Evolutionary conservation across 2,329 filamentous ascomycete genomes (phyloP), one percentile per base, ranked within the genome.

Genomic region (Pseudogymnoascus sp.): DNA sequence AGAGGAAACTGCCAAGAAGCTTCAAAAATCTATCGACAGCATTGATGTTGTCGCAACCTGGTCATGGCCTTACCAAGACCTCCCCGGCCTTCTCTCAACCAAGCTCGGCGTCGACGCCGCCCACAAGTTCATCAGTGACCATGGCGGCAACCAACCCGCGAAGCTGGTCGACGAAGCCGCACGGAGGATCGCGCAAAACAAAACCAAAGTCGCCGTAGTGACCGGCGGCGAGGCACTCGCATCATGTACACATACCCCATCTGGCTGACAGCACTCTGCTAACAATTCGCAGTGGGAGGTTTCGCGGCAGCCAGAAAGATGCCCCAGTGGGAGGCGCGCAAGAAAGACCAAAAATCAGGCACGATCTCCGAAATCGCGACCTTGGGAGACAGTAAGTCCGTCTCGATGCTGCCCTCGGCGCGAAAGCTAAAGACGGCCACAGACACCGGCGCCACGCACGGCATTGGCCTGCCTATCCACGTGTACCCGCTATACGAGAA

Each of bases 401-500:
- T 1, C 11, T 10, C 10, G 17, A 66, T 37, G 63, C 37, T 37
- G 29, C 37, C 59, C 35, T 37, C 39, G 61, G 58, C 59, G 24
- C 26, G 40, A 29, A 29, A 60, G 65, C 6, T 65, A 64, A 9
- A 24, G 26, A 0, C 57, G 6, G 39, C 63, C 5, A 41, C 11
- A 85, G 82, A 81, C 66, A 68, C 83, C 10, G 84, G 83, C 1
- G 77, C 79, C 1, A 73, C 74, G 2, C 85, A 88, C 66, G 75
- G 75, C 1, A 80, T 88, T 9, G 84, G 85, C 0, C 76, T 82
- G 0, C 85, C 86, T 0, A 85, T 88, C 9, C 85, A 89, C 33
- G 76, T 88, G 0, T 89, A 89, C 66, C 84, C 86, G 0, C 68
- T 89, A 0, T 88, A 86, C 66, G 86, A 88, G 65, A 87, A 86